phyloP scores from a whole-genome alignment of 805 yeast species.

The Metschnikowia lochheadii region DNA sequence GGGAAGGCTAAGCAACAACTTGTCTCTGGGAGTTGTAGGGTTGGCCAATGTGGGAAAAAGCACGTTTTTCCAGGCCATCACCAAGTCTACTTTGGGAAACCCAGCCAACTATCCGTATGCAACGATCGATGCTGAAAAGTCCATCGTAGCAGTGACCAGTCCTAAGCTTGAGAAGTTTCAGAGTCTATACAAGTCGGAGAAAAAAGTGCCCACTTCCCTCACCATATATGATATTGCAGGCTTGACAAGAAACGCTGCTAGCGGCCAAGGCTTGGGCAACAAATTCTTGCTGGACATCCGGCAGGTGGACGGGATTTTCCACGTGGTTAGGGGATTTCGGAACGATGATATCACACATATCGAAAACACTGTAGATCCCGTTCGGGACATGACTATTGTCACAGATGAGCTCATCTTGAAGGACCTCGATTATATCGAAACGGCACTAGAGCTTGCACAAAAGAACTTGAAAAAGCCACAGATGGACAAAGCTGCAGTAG shows the following conservation, averaged over 20 bases:
- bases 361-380: slow-evolving; percentile 18
- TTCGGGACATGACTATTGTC: slow-evolving; percentile 19
- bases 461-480: slow-evolving; percentile 29
- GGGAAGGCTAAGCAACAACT: slow-evolving; percentile 18
- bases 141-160: slow-evolving; percentile 91
- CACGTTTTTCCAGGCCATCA: slow-evolving; percentile 95
- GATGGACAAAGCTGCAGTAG: slow-evolving; percentile 21
- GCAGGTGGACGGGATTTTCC: slow-evolving; percentile 96
- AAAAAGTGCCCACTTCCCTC: slow-evolving; percentile 85
- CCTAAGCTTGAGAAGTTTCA: slow-evolving; percentile 76
- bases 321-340: slow-evolving; percentile 83
- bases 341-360: slow-evolving; percentile 20
- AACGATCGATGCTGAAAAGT: slow-evolving; percentile 97
- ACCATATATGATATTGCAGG: slow-evolving; percentile 98
- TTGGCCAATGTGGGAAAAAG: slow-evolving; percentile 95
- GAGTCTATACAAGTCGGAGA: slow-evolving; percentile 74
- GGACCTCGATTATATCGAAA: slow-evolving; percentile 61
- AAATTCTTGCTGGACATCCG: slow-evolving; percentile 95
- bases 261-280: slow-evolving; percentile 97
- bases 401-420: slow-evolving; percentile 60
- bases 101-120: slow-evolving; percentile 99
- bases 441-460: slow-evolving; percentile 30
- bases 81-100: slow-evolving; percentile 85
- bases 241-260: slow-evolving; percentile 91
- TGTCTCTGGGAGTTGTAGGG: slow-evolving; percentile 77